Evolutionary conservation across 257 asterid species (phyloP).

Genomic region (Anisodus acutangulus): DNA sequence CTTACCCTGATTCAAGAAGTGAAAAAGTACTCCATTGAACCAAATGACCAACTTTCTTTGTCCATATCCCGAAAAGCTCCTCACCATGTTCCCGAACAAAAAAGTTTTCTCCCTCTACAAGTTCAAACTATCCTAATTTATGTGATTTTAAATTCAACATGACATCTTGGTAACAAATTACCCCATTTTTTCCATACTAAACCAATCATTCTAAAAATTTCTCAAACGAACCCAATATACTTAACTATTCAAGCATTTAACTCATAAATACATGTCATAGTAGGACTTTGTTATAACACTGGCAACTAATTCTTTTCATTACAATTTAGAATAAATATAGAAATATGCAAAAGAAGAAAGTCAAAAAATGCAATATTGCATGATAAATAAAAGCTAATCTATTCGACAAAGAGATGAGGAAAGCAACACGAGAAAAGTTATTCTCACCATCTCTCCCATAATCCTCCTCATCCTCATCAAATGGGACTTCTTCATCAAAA

Average conservation of each 20-base stretch:
- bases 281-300: too few relatives aligned
- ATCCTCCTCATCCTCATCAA: conserved; percentile 68
- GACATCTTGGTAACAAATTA: conserved; percentile 18
- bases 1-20: conserved; percentile 20
- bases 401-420: not conserved
- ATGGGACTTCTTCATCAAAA: conserved; percentile 72
- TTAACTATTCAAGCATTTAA: too few relatives aligned
- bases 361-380: not conserved
- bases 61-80: not conserved
- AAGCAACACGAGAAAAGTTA: conserved; percentile 38
- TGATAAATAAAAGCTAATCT: not conserved
- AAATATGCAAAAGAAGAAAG: not conserved
- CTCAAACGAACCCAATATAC: too few relatives aligned
- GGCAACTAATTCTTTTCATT: too few relatives aligned
- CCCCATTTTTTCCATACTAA: not conserved
- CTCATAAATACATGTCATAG: too few relatives aligned
- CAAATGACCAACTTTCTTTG: not conserved
- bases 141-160: conserved; percentile 6
- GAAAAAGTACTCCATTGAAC: not conserved
- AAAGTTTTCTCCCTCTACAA: not conserved
- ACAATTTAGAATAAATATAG: not conserved
- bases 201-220: too few relatives aligned
- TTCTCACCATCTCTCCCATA: conserved; percentile 44
- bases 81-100: not conserved
- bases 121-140: not conserved